Conservation (phyloP, 805 yeast species). For the Lachancea mirantina region DNA sequence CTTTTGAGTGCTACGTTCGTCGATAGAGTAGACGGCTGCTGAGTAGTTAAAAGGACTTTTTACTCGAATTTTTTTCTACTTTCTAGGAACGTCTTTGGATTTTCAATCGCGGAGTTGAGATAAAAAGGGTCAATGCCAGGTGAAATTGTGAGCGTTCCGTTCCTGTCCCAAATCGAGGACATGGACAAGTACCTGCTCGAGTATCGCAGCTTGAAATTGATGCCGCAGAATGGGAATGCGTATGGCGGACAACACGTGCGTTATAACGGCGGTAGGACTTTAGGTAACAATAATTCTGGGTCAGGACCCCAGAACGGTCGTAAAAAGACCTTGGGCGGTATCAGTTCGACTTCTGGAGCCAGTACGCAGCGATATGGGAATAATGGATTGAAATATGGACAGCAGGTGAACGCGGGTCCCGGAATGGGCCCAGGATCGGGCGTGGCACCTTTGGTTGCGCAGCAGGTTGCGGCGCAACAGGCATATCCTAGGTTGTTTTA, state of each 20-base stretch:
- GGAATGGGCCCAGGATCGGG: too few species aligned
- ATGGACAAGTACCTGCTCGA: slow-evolving; percentile 27
- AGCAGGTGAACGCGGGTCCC: too few species aligned
- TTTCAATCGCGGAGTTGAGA: too few species aligned
- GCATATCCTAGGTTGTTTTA: slow-evolving; percentile 8
- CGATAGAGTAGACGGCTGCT: too few species aligned
- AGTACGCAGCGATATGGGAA: slow-evolving; percentile 12
- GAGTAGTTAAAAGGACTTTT: too few species aligned
- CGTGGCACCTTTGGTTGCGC: too few species aligned
- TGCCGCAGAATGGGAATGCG: slow-evolving; percentile 11
- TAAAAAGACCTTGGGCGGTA: slow-evolving; percentile 3
- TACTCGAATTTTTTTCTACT: too few species aligned
- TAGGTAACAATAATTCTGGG: slow-evolving; percentile 4
- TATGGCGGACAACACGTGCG: slow-evolving; percentile 8
- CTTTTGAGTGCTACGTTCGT: too few species aligned
- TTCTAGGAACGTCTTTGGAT: too few species aligned
- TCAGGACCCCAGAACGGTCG: slow-evolving; percentile 4
- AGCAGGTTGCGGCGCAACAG: slow-evolving; percentile 8
- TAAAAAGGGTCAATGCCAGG: slow-evolving; percentile 32
- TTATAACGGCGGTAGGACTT: slow-evolving; percentile 3
- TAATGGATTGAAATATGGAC: slow-evolving; percentile 11
- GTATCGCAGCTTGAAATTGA: slow-evolving; percentile 19
- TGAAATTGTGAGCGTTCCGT: slow-evolving; percentile 25
- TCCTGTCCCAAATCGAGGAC: slow-evolving; percentile 31
- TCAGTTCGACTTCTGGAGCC: slow-evolving; percentile 2